Conservation (phyloP, 768 basidiomycete genomes). For the Termitomyces eurrhizus region DNA sequence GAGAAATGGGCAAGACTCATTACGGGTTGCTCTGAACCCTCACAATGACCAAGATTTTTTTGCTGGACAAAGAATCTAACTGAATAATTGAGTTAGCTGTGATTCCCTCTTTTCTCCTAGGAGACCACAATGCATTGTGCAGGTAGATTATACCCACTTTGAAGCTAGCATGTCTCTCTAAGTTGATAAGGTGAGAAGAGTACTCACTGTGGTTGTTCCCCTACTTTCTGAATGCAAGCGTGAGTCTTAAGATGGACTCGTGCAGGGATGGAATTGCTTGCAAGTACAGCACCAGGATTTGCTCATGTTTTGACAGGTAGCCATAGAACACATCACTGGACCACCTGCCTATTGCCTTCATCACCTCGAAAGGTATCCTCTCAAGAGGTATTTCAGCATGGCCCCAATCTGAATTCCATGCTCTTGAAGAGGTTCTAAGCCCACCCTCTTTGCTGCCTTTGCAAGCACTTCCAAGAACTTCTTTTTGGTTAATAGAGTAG, state of each 20-base stretch:
- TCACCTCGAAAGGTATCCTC: slow-evolving; percentile 2
- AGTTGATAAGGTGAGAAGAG: fast-evolving
- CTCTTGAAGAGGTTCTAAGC: not conserved
- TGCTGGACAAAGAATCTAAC: no score
- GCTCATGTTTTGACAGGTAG: slow-evolving; percentile 11
- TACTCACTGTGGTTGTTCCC: no score
- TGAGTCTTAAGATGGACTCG: no score
- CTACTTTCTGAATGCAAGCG: no score
- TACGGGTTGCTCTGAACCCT: no score
- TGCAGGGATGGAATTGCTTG: not conserved
- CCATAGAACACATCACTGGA: slow-evolving; percentile 10
- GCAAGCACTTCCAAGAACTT: slow-evolving; percentile 17
- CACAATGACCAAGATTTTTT: no score
- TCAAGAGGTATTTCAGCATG: slow-evolving; percentile 22
- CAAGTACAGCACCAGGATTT: slow-evolving; percentile 13
- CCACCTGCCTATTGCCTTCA: slow-evolving; percentile 8
- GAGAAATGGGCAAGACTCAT: no score
- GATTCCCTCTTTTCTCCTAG: no score
- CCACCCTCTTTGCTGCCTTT: not conserved
- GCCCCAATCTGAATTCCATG: slow-evolving; percentile 22
- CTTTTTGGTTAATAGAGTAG: slow-evolving; percentile 18
- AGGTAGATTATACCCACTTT: no score
- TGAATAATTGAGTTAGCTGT: no score
- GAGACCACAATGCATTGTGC: no score
- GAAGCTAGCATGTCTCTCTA: no score